These are phyloP conservation scores for Arachnopeziza araneosa DNA, from an alignment of 2,329 filamentous ascomycete species.

Conservation along the genomic window DNA sequence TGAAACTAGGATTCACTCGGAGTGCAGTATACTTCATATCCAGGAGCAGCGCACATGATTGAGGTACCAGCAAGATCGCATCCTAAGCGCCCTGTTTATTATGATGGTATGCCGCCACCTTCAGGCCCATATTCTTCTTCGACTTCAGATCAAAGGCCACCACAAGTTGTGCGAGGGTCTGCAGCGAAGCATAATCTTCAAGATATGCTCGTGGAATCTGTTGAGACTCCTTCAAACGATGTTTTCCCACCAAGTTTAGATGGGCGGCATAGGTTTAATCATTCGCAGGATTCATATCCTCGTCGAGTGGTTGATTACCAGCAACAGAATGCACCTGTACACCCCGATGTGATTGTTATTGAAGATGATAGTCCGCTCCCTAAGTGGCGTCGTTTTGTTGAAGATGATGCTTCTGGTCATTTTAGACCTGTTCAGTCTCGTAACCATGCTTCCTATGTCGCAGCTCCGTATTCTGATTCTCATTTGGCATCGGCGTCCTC, in stretches of 20 bases:
- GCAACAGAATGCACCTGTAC: conserved; percentile 17
- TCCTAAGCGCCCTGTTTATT: conserved; percentile 19
- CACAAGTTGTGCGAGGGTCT: conserved; percentile 27
- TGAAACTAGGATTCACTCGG: conserved; percentile 15
- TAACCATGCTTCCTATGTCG: conserved; percentile 17
- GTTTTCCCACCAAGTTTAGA: conserved; percentile 16
- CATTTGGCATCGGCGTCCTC: conserved; percentile 20
- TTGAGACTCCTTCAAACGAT: conserved; percentile 28
- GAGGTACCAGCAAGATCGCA: conserved; percentile 25
- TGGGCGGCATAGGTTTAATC: conserved; percentile 15
- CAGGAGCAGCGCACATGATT: conserved; percentile 14
- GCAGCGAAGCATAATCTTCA: conserved; percentile 23
- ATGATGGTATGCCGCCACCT: conserved; percentile 16
- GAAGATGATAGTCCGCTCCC: conserved; percentile 26
- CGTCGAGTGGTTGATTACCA: conserved; percentile 16
- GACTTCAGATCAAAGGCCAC: conserved; percentile 18
- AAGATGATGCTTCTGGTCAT: conserved; percentile 24
- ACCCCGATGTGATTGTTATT: conserved; percentile 26
- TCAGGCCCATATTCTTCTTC: conserved; percentile 13
- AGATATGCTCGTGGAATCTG: conserved; percentile 30
- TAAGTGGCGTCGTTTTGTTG: conserved; percentile 27
- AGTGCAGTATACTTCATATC: conserved; percentile 12
- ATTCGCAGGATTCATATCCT: conserved; percentile 16
- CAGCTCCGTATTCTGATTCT: conserved; percentile 21
- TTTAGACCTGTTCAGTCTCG: conserved; percentile 22